These are phyloP conservation scores for Raphanus sativus DNA, from an alignment of 345 rosid species.

Conservation along the genomic window DNA sequence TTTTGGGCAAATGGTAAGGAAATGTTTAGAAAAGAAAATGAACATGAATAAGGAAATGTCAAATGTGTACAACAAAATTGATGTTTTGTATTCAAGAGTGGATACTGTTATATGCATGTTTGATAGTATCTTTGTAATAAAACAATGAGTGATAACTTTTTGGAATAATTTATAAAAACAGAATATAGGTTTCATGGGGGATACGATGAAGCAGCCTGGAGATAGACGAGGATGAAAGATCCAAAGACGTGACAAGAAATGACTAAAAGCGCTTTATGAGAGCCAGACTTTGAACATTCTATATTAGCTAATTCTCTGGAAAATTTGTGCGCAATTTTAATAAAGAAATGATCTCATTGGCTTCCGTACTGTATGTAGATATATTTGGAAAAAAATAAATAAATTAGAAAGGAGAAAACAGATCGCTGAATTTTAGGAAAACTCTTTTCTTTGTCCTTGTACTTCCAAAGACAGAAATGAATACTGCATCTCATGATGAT, in stretches of 20 bases:
- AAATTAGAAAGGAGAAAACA: not conserved
- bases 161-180: constrained; percentile 26
- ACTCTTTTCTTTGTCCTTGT: not conserved
- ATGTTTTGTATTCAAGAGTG: not conserved
- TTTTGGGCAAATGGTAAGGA: not conserved
- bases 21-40: not conserved
- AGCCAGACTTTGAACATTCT: constrained; percentile 24
- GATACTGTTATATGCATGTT: not conserved
- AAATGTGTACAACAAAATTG: not conserved
- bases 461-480: not conserved
- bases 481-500: not conserved
- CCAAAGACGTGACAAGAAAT: constrained; percentile 33
- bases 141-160: not conserved
- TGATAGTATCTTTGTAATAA: not conserved
- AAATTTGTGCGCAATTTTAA: constrained; percentile 21
- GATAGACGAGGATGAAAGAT: constrained; percentile 64
- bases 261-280: constrained; percentile 30
- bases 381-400: constrained; percentile 7
- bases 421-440: constrained; percentile 26
- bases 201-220: constrained; percentile 52
- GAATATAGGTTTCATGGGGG: constrained; percentile 52
- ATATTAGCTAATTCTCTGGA: constrained; percentile 17
- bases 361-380: constrained; percentile 33
- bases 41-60: not conserved
- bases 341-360: constrained; percentile 2